Evolutionary conservation across 306 rosid genomes (phyloP), one percentile per base, ranked within the genome.

Genomic region (Purshia tridentata): DNA sequence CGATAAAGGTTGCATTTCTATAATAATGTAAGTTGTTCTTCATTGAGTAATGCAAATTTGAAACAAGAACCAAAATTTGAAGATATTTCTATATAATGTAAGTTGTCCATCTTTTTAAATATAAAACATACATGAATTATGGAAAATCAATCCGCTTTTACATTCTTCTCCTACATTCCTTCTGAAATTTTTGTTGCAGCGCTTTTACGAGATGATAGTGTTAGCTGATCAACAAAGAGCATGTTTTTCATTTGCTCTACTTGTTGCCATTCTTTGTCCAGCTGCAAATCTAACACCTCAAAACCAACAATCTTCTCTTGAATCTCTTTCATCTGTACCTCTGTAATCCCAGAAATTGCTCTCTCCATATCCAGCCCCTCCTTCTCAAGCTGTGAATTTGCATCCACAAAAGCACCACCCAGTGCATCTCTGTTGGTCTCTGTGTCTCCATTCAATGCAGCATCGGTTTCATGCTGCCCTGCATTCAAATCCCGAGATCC

Each of bases 171-270:
- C 70, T 71, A 63, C 11, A 47, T 69, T 39, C 50, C 16, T 57
- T 75, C 82, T 14, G 82, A 81, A 41, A 81, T 63, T 69, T 82
- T 84, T 49, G 83, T 57, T 11, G 80, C 75, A 47, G 84, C 65
- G 50, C 67, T 67, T 78, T 73, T 84, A 18, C 74, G 65, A 77
- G 84, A 85, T 59, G 84, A 77, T 68, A 86, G 90, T 41, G 83
- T 77, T 47, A 91, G 94, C 85, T 87, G 91, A 76, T 94, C 96
- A 75, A 84, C 84, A 79, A 87, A 91, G 56, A 89, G 82, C 90
- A 81, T 75, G 74, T 65, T 85, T 76, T 81, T 91, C 79, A 80
- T 82, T 78, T 87, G 97, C 81, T 90, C 97, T 72, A 94, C 39
- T 72, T 91, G 90, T 67, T 77, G 86, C 77, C 85, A 9, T 79